A percentile compares a stretch with the other conserved stretches of the same genome.
These are phyloP conservation scores for Comarum palustre DNA, from an alignment of 306 rosid genomes.

Conservation along the genomic window DNA sequence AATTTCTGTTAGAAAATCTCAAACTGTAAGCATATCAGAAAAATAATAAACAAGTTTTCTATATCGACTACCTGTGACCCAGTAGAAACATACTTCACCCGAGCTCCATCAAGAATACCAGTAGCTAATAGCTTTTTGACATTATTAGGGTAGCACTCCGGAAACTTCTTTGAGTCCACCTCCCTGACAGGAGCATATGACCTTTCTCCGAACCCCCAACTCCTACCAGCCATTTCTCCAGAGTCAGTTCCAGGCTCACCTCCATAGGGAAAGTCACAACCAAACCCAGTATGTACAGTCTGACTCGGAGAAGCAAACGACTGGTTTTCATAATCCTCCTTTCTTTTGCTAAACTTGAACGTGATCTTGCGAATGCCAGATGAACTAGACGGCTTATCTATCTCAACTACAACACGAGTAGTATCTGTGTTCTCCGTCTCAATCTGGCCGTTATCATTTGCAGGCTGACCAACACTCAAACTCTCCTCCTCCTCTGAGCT, in stretches of 20 bases:
- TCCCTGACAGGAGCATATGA: constrained; percentile 43
- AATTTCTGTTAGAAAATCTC: constrained; percentile 9
- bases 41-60: neutral
- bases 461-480: constrained; percentile 46
- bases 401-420: constrained; percentile 74
- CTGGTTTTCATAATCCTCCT: constrained; percentile 48
- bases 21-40: neutral
- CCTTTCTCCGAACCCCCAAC: constrained; percentile 25
- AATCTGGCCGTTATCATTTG: constrained; percentile 33
- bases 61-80: constrained; percentile 41
- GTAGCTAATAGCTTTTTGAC: constrained; percentile 85
- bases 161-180: constrained; percentile 62
- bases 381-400: constrained; percentile 66
- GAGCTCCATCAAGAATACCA: constrained; percentile 91
- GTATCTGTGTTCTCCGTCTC: constrained; percentile 35
- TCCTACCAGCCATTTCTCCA: constrained; percentile 32
- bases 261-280: constrained; percentile 27
- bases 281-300: constrained; percentile 15
- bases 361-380: constrained; percentile 87
- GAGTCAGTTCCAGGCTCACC: constrained; percentile 34
- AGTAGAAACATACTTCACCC: constrained; percentile 69
- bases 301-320: constrained; percentile 17
- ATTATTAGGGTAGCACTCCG: constrained; percentile 64
- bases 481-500: constrained; percentile 57
- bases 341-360: constrained; percentile 81